Base-by-base conservation (phyloP, 2,329 filamentous ascomycete genomes). In the Aspergillus sp. region DNA sequence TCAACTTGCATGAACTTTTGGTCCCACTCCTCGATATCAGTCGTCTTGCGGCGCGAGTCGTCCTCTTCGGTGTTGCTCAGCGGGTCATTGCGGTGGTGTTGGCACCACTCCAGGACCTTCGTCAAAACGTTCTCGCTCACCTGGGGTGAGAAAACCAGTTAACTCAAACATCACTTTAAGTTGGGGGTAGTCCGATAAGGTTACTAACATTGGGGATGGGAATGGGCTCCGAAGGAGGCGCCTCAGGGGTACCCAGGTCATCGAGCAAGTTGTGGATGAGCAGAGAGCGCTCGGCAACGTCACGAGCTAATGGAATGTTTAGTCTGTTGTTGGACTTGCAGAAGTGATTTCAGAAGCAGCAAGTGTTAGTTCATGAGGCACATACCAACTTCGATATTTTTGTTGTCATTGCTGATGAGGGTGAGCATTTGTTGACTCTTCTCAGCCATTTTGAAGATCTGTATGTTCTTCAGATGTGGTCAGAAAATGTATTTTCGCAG, bases 1-100 rank as follows among this genome's bases (percentile, higher is more conserved):
- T 99, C 95, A 17, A 99, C 95, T 79, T 98, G 93, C 95, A 99
- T 98, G 78, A 98, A 99, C 80, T 99, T 99, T 78, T 98, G 93
- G 69, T 99, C 95, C 95, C 95, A 99, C 79, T 99, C 95, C 59
- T 98, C 95, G 65, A 99, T 99, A 69, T 99, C 95, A 47, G 95
- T 98, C 1, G 93, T 96, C 86, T 96, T 97, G 84, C 97, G 97
- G 68, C 95, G 91, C 51, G 88, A 92, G 70, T 98, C 93, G 62
- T 90, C 89, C 69, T 99, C 95, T 62, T 98, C 93, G 69, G 87
- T 86, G 54, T 88, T 82, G 62, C 87, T 84, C n/a, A 87, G 83
- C 40, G 95, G 91, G 71, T 99, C 95, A 75, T 87, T 86, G 76
- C 90, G 90, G 84, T 99, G 95, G 75, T 97, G 91, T 64, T 90